Conservation (phyloP, 129 eudicot species). For the Lactuca sativa region DNA sequence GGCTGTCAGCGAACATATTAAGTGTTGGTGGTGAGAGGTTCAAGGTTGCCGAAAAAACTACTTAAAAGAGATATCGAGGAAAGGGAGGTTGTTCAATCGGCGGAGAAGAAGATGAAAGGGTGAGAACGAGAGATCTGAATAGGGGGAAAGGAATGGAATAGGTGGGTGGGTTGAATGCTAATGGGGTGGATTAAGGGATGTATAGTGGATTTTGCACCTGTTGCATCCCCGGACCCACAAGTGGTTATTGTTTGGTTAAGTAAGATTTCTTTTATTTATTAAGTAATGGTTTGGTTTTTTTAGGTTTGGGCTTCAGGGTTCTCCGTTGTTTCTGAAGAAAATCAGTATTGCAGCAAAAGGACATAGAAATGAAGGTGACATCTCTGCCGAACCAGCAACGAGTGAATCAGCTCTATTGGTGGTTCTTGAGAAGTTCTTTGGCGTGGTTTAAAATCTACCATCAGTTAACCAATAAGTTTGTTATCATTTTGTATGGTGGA, state of each 20-base stretch:
- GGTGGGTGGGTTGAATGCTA: conserved; percentile 37
- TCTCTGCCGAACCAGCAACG: conserved; percentile 54
- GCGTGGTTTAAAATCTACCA: conserved; percentile 72
- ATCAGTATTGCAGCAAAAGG: conserved; percentile 77
- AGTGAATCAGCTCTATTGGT: conserved; percentile 79
- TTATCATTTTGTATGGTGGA: too few relatives aligned
- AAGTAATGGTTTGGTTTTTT: neutral
- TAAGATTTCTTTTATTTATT: neutral
- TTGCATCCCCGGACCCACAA: conserved; percentile 91
- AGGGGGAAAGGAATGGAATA: too few relatives aligned
- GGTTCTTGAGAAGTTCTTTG: conserved; percentile 74
- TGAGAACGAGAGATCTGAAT: too few relatives aligned
- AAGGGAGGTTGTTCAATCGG: too few relatives aligned
- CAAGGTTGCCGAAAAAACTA: too few relatives aligned
- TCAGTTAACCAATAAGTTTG: conserved; percentile 57
- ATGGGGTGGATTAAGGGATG: conserved; percentile 77
- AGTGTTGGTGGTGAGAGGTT: too few relatives aligned
- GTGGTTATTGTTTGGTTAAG: conserved; percentile 26
- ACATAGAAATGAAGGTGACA: conserved; percentile 21
- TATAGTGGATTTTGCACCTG: conserved; percentile 97
- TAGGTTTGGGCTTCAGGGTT: conserved; percentile 99
- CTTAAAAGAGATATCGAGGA: too few relatives aligned
- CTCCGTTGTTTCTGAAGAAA: conserved; percentile 92
- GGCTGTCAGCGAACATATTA: too few relatives aligned
- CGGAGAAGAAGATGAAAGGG: too few relatives aligned